These are phyloP conservation scores for Penicillium mononematosum DNA, from an alignment of 495 filamentous ascomycete species.

Conservation along the genomic window DNA sequence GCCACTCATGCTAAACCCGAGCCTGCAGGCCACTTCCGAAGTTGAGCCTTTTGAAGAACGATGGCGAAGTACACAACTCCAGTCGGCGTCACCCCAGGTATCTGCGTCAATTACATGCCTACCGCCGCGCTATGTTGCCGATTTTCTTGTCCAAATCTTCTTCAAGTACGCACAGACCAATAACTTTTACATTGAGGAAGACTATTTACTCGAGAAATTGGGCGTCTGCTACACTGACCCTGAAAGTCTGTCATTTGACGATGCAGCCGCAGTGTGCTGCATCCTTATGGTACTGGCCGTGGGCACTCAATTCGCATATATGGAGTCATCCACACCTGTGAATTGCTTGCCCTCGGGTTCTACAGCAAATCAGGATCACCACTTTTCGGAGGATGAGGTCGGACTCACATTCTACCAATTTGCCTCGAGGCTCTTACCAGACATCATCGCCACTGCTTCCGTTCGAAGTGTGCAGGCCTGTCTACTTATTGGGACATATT, in stretches of 20 bases:
- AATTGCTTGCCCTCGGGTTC: slow-evolving; percentile 35
- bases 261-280: slow-evolving; percentile 47
- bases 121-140: slow-evolving; percentile 51
- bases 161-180: slow-evolving; percentile 56
- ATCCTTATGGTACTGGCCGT: slow-evolving; percentile 53
- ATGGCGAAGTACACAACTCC: slow-evolving; percentile 50
- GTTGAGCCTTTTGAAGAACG: slow-evolving; percentile 48
- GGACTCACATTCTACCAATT: slow-evolving; percentile 54
- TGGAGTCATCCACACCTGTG: slow-evolving; percentile 46
- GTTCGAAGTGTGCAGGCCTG: slow-evolving; percentile 54
- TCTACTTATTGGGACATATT: slow-evolving; percentile 49
- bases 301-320: slow-evolving; percentile 55
- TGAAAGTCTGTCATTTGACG: slow-evolving; percentile 42
- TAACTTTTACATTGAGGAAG: slow-evolving; percentile 52
- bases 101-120: slow-evolving; percentile 46
- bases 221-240: slow-evolving; percentile 46
- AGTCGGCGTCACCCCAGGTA: slow-evolving; percentile 43
- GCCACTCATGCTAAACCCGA: slow-evolving; percentile 11
- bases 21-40: slow-evolving; percentile 38
- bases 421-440: slow-evolving; percentile 49
- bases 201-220: slow-evolving; percentile 48
- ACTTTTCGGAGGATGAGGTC: slow-evolving; percentile 52
- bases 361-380: slow-evolving; percentile 38
- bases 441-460: slow-evolving; percentile 54
- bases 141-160: slow-evolving; percentile 52